Evolutionary conservation across 169 alveolate genomes (phyloP).

Genomic region (Plasmodium knowlesi): DNA sequence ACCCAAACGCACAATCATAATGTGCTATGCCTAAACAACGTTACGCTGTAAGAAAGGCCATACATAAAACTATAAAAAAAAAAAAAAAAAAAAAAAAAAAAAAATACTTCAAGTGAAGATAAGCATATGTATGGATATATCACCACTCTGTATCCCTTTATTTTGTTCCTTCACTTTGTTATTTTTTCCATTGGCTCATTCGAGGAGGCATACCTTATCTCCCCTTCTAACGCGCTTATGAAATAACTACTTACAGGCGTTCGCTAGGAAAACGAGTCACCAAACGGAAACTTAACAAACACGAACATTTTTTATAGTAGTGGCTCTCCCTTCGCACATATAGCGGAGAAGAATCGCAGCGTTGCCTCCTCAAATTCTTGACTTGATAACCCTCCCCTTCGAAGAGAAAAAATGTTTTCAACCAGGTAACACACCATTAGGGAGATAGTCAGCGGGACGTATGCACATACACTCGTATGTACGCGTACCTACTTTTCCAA

Average conservation of each 20-base stretch:
- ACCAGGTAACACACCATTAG: slow-evolving; percentile 53
- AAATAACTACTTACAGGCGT: not conserved
- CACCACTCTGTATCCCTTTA: not conserved
- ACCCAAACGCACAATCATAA: not conserved
- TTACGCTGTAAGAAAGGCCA: not conserved
- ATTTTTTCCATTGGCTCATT: not conserved
- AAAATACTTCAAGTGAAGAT: not conserved
- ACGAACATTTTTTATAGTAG: not conserved
- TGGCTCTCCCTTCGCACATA: not conserved
- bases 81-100: not conserved
- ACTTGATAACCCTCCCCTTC: not conserved
- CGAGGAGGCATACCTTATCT: not conserved
- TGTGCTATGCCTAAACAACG: not conserved
- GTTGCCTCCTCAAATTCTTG: not conserved
- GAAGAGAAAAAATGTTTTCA: slow-evolving; percentile 46
- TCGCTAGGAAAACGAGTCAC: not conserved
- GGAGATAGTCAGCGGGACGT: not conserved
- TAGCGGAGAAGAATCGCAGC: not conserved
- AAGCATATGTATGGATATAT: not conserved
- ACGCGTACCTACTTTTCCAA: not conserved
- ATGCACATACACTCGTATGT: not conserved
- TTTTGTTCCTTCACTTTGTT: not conserved
- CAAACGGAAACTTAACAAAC: not conserved
- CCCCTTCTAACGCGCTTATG: not conserved
- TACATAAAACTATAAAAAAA: not conserved